Base-by-base conservation (phyloP, 495 filamentous ascomycete species). In the Aspergillus avenaceus region DNA sequence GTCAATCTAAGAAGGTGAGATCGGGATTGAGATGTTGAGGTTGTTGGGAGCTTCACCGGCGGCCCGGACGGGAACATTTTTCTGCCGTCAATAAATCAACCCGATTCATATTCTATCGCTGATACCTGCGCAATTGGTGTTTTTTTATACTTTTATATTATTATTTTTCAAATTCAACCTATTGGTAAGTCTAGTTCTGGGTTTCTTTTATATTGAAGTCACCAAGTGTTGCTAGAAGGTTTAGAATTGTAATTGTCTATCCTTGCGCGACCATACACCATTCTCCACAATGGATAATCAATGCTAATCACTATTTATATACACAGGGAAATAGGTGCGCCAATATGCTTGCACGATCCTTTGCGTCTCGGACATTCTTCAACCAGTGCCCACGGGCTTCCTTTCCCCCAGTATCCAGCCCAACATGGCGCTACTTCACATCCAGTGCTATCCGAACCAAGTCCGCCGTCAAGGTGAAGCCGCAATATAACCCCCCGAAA, bases 31-130 rank as follows among this genome's bases (percentile, higher is more conserved):
- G 57, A 61, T 53, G 70, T 71, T 71, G 70, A 71, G 65, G 66
- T 56, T 56, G 68, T 68, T 68, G 67, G 62, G 66, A 66, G 62
- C 62, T 65, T 71, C 70, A 71, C 71, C 69, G 71, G 69, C 60
- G 54, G 63, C 65, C 69, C 61, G 69, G 67, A 65, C 65, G 60
- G 70, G 69, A 72, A 71, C 59, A 70, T 73, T 73, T 73, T 73
- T 73, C 66, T 70, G 68, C 68, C 70, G 71, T 59, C 24, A 41
- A 46, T 56, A 45, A 53, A n/a, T n/a, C n/a, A 37, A 41, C 28
- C 56, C 49, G 54, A 45, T 61, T 53, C 52, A 21, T 36, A 24
- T 38, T 23, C 19, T 14, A 14, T 37, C 14, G 14, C 47, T 18
- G 5, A 14, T 38, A 21, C 18, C 16, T 26, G 26, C 18, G 22